Evolutionary conservation across 441 rosid genomes (phyloP).

Genomic region (Jatropha multifida): DNA sequence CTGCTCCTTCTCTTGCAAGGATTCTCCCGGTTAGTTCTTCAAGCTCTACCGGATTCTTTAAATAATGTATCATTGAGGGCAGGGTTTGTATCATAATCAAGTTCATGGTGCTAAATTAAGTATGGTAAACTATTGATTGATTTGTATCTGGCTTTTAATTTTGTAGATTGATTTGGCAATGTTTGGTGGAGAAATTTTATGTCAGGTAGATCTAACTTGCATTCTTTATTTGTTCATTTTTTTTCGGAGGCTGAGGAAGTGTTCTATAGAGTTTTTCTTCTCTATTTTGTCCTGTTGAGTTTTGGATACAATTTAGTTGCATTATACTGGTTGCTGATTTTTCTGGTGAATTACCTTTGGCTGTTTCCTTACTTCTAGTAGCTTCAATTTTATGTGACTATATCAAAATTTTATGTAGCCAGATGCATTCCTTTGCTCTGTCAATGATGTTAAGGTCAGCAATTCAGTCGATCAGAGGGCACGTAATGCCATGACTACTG

Average conservation of each 20-base stretch:
- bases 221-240: constrained; percentile 11
- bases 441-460: constrained; percentile 87
- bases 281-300: background rate
- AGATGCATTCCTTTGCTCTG: constrained; percentile 97
- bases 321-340: background rate
- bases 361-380: background rate
- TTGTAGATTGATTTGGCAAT: constrained; percentile 82
- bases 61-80: constrained; percentile 6
- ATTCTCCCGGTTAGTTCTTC: constrained; percentile 81
- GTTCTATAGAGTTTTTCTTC: background rate
- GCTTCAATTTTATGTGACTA: constrained; percentile 27
- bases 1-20: constrained; percentile 93
- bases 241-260: background rate
- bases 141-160: constrained; percentile 19
- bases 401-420: constrained; percentile 68
- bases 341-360: background rate
- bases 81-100: background rate
- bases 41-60: constrained; percentile 15
- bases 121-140: constrained; percentile 16
- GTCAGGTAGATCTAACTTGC: constrained; percentile 66
- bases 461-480: constrained; percentile 76
- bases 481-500: constrained; percentile 58
- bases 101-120: background rate
- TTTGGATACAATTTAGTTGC: constrained; percentile 6
- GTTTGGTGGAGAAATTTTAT: constrained; percentile 92